These are phyloP conservation scores for Helianthus tuberosus DNA, from an alignment of 129 eudicot species.

Conservation along the genomic window DNA sequence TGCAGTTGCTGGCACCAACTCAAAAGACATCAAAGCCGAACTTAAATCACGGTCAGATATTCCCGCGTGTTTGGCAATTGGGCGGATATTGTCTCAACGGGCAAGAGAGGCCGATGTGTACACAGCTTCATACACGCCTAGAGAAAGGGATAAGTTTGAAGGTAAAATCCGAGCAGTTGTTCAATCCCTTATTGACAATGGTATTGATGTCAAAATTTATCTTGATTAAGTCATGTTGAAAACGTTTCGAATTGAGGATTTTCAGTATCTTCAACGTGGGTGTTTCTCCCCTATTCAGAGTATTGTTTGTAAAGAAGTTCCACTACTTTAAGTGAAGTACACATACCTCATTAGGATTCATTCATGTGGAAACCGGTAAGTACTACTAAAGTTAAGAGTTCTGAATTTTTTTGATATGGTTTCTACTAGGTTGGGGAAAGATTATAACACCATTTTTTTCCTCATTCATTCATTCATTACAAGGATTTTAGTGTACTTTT, in stretches of 20 bases:
- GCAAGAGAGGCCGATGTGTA: slow-evolving; percentile 17
- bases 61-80: slow-evolving; percentile 8
- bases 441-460: too few relatives aligned
- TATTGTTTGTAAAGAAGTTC: too few relatives aligned
- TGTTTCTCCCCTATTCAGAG: too few relatives aligned
- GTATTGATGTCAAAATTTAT: slow-evolving; percentile 11
- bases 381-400: too few relatives aligned
- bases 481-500: too few relatives aligned
- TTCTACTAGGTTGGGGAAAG: too few relatives aligned
- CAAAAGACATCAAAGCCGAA: slow-evolving; percentile 13
- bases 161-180: slow-evolving; percentile 17
- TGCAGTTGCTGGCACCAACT: slow-evolving; percentile 16
- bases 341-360: too few relatives aligned
- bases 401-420: too few relatives aligned
- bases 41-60: slow-evolving; percentile 14
- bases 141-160: slow-evolving; percentile 15
- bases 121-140: background rate
- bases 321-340: too few relatives aligned
- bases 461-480: too few relatives aligned
- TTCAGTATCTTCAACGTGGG: too few relatives aligned
- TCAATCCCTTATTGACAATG: slow-evolving; percentile 14
- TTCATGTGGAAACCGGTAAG: too few relatives aligned
- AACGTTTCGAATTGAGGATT: background rate
- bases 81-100: slow-evolving; percentile 1
- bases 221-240: background rate